These are phyloP conservation scores for Pichia sp. DNA, from an alignment of 1,139 yeast genomes.

Conservation along the genomic window DNA sequence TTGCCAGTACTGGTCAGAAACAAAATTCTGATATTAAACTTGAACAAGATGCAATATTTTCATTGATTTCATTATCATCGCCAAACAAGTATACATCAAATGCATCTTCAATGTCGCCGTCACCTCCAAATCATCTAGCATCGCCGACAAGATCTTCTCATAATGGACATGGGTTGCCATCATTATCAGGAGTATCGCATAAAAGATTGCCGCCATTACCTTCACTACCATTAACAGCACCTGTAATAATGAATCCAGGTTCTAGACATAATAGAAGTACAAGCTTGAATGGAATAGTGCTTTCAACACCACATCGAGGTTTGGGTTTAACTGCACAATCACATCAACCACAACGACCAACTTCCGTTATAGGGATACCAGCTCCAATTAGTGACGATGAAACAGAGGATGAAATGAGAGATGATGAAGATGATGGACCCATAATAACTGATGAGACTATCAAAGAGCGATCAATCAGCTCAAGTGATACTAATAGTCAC, in stretches of 20 bases:
- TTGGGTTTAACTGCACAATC: neutral
- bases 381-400: conserved; percentile 14
- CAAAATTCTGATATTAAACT: conserved; percentile 13
- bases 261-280: neutral
- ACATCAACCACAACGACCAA: neutral
- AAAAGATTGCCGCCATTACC: conserved; percentile 8
- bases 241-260: conserved; percentile 2
- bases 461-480: neutral
- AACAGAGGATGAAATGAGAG: conserved; percentile 24
- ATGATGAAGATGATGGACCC: conserved; percentile 16
- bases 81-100: conserved; percentile 26
- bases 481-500: neutral
- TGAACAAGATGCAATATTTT: conserved; percentile 32
- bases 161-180: conserved; percentile 3
- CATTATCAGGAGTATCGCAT: conserved; percentile 6
- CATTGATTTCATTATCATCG: conserved; percentile 31
- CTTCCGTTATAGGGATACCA: neutral
- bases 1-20: neutral
- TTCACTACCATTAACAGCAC: conserved; percentile 10
- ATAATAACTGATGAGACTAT: neutral
- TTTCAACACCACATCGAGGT: conserved; percentile 4
- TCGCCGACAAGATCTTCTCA: conserved; percentile 8
- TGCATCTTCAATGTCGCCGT: conserved; percentile 20
- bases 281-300: neutral
- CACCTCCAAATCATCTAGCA: conserved; percentile 16